A percentile compares a stretch with the other conserved stretches of the same genome.
phyloP scores from a whole-genome alignment of 306 rosid species.

The Biancaea sappan region DNA sequence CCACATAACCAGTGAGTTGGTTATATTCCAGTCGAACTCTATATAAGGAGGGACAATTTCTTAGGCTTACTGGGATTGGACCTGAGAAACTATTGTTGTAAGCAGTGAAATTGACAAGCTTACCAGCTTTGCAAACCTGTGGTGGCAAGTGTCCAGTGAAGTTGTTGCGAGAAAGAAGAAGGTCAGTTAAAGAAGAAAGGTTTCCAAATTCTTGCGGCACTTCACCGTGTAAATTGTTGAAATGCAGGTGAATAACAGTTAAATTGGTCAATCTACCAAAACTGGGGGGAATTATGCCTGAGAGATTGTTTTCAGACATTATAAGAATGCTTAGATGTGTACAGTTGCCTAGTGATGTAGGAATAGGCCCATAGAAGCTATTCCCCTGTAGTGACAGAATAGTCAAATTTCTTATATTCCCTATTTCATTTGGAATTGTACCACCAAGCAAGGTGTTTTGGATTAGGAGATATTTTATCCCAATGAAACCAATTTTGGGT shows the following conservation, averaged over 20 bases:
- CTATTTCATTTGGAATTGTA: no score
- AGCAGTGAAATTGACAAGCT: constrained; percentile 41
- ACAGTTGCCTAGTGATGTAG: constrained; percentile 39
- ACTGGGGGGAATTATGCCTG: constrained; percentile 35
- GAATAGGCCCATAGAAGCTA: constrained; percentile 37
- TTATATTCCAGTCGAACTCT: neutral
- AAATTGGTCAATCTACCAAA: constrained; percentile 33
- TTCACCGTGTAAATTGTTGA: constrained; percentile 32
- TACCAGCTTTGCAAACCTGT: no score
- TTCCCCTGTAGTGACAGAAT: constrained; percentile 32
- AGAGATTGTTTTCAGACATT: constrained; percentile 33
- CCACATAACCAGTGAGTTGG: neutral
- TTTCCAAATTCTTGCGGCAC: no score
- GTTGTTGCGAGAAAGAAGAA: no score
- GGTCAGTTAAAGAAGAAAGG: no score
- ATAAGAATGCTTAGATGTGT: constrained; percentile 22
- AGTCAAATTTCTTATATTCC: neutral
- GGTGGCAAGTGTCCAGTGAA: no score
- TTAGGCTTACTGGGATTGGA: constrained; percentile 35
- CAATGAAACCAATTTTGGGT: constrained; percentile 34
- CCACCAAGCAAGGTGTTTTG: no score
- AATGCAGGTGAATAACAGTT: constrained; percentile 14
- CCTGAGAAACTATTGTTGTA: constrained; percentile 38
- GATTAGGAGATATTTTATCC: constrained; percentile 23
- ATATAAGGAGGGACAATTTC: neutral